These are phyloP conservation scores for Lachancea kluyveri DNA, from an alignment of 805 yeast genomes.

Conservation along the genomic window DNA sequence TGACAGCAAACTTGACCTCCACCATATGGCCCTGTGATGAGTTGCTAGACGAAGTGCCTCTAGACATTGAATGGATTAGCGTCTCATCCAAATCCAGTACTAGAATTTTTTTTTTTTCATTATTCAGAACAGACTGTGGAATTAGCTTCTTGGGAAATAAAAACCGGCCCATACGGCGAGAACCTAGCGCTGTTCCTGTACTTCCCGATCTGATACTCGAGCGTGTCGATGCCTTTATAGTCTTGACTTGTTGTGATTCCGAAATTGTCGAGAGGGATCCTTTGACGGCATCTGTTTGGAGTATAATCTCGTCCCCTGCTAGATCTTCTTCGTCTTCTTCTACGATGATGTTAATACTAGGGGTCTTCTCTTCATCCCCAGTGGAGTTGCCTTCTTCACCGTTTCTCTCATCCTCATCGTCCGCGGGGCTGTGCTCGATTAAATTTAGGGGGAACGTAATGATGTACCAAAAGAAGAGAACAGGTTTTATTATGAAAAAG, in stretches of 20 bases:
- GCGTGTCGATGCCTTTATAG: constrained; percentile 8
- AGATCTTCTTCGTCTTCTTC: constrained; percentile 24
- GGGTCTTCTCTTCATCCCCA: constrained; percentile 7
- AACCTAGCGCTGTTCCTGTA: constrained; percentile 16
- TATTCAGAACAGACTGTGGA: constrained; percentile 30
- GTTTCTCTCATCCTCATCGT: constrained; percentile 1
- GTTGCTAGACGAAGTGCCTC: constrained; percentile 35
- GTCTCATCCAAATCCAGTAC: constrained; percentile 93
- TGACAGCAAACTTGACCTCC: constrained; percentile 58
- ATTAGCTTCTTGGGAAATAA: constrained; percentile 39
- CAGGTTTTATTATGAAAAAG: constrained; percentile 46
- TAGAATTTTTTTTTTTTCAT: constrained; percentile 47
- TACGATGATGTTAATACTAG: constrained; percentile 3
- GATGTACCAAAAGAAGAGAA: constrained; percentile 43
- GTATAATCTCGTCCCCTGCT: constrained; percentile 24
- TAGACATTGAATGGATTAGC: constrained; percentile 80
- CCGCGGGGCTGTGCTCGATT: constrained; percentile 21
- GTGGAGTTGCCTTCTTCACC: constrained; percentile 3
- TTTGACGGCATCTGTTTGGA: constrained; percentile 28
- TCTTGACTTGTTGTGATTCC: constrained; percentile 4
- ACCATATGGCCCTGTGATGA: constrained; percentile 55
- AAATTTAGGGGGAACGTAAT: constrained; percentile 50
- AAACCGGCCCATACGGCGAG: constrained; percentile 35
- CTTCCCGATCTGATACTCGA: constrained; percentile 10
- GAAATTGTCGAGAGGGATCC: constrained; percentile 23